phyloP scores from a whole-genome alignment of 305 asterid species.

The Solanum aculeatissimum region DNA sequence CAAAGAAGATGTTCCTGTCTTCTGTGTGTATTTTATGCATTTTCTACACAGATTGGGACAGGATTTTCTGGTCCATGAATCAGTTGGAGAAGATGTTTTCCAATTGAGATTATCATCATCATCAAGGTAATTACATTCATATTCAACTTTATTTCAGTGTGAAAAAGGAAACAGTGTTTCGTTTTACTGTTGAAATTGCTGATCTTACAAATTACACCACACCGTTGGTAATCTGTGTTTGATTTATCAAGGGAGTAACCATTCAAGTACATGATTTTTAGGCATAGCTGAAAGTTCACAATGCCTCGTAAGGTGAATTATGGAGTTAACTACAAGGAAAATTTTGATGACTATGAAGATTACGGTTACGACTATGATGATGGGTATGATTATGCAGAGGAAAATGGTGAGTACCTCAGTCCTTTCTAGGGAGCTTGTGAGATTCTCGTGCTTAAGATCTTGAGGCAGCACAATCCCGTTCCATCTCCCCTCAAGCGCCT shows the following conservation, averaged over 20 bases:
- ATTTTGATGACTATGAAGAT: conserved; percentile 33
- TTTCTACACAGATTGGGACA: neutral
- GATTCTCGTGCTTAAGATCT: neutral
- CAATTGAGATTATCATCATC: neutral
- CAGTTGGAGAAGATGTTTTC: neutral
- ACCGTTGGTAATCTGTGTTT: neutral
- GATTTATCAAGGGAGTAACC: neutral
- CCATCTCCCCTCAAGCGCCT: neutral
- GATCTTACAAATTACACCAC: neutral
- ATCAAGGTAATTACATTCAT: neutral
- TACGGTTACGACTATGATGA: conserved; percentile 31
- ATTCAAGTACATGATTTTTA: neutral
- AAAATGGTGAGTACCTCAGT: conserved; percentile 34
- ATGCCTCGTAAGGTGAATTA: conserved; percentile 77
- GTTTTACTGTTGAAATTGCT: neutral
- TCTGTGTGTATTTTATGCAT: neutral
- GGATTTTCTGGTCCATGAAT: neutral
- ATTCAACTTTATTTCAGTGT: neutral
- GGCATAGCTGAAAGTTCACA: conserved; percentile 2
- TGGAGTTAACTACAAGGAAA: conserved; percentile 40
- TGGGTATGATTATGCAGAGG: conserved; percentile 29
- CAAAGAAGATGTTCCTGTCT: neutral
- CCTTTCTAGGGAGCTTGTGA: neutral
- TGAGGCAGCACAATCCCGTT: neutral
- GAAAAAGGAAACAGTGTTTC: neutral